Base-by-base conservation (phyloP, 202 grass and related monocot species). In the Setaria italica region DNA sequence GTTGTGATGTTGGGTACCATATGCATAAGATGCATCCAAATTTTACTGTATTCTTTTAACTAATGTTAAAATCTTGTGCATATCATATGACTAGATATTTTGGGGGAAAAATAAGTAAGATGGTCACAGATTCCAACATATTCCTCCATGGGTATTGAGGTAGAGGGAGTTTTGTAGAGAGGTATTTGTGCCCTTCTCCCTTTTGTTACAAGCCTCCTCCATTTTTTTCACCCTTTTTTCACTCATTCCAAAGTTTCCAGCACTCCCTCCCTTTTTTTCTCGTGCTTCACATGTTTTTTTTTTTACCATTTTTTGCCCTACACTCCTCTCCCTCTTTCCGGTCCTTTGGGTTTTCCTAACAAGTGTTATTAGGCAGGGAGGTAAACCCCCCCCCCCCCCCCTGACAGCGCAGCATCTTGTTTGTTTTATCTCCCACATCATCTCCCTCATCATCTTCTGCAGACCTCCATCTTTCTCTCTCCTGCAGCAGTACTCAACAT, bases 401-500 rank as follows among this genome's bases (percentile, higher is more conserved):
- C 84, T 95, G 93, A 95, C 93, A 99, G 85, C 88, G 90, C 93
- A 89, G 93, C 95, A 92, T 91, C 93, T 95, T 72, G 73, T 98
- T 98, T 93, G 89, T 95, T 98, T 98, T 89, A 85, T 98, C 83
- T 92, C 92, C 87, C 69, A 37, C 83, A 80, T 88, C 85, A 86
- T 77, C 90, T 49, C 84, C 74, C 73, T 79, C 91, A 89, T 94
- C 95, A 83, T 85, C 95, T 70, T 93, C 70, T 79, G 70, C 85
- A 76, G 70, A 81, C 41, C 82, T 62, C 37, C 73, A 9, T 79
- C 47, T 80, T 45, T 89, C 84, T 74, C 72, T 62, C 47, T 76
- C 78, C 62, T 43, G 67, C 78, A 78, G 45, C 46, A 74, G 62
- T 80, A 49, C 81, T 88, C 88, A 80, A 72, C 80, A 74, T 85